Evolutionary conservation across 108 stramenopile genomes (phyloP), one percentile per base, ranked within the genome.

Genomic region (Cyclotella cryptica): DNA sequence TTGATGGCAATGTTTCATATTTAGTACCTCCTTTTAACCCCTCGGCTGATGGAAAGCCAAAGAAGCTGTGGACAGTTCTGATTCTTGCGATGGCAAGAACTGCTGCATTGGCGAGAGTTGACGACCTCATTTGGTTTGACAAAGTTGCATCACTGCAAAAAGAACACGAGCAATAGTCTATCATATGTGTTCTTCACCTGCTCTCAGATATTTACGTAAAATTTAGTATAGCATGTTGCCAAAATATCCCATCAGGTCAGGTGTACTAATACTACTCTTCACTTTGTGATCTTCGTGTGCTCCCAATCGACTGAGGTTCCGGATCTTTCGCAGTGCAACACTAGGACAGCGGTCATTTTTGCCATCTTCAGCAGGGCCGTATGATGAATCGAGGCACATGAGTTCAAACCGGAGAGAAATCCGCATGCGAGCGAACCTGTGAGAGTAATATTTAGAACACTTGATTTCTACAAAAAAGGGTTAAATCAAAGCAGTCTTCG

Each of bases 321-420:
- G 80, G 54, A 95, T 95, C 46, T 90, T 88, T 66, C 63, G 55
- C 27, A 92, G 75, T 55, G 90, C 92, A 54, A 89, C 88, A 69
- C 91, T 92, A 12, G 88, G 89, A 27, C 88, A 86, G 46, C 49
- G 51, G 26, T 87, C 74, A 15, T 80, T 35, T 43, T 46, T 75
- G 30, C 27, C 74, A 13, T 52, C 44, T 40, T 79, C 78, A 17
- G 41, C 57, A 18, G 69, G 57, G 45, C 78, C 74, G 39, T 49
- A 30, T 15, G 63, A 55, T 51, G 81, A 75, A 43, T 88, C 88
- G 8, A 93, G 61, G 60, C 94, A 93, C 92, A 95, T 89, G 5
- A 95, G 79, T 57, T 95, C 94, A 71, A 93, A 95, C 28, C 91
- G 87, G 2, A 95, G 85, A 18, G 94, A 93, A 30, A 95, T 66